These are phyloP conservation scores for Cantharellus cinnabarinus DNA, from an alignment of 768 basidiomycete genomes.

Conservation along the genomic window DNA sequence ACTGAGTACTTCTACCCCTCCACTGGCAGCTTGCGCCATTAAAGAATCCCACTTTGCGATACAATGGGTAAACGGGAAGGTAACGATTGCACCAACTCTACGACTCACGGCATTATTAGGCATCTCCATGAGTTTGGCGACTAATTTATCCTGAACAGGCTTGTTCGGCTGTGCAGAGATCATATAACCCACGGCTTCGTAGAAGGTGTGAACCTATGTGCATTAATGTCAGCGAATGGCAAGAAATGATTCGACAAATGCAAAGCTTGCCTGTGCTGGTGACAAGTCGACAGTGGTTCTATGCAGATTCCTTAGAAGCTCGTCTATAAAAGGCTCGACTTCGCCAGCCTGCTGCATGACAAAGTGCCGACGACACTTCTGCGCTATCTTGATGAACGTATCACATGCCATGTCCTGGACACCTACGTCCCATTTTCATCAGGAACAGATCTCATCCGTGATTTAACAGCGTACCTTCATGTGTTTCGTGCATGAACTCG, in stretches of 20 bases:
- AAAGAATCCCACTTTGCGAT: slow-evolving; percentile 73
- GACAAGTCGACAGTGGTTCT: slow-evolving; percentile 87
- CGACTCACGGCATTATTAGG: slow-evolving; percentile 80
- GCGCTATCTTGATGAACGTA: slow-evolving; percentile 99
- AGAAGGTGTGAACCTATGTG: slow-evolving; percentile 75
- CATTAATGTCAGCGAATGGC: slow-evolving; percentile 7
- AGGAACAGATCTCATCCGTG: background rate
- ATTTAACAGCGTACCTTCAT: slow-evolving; percentile 46
- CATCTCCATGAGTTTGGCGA: slow-evolving; percentile 87
- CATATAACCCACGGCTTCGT: slow-evolving; percentile 98
- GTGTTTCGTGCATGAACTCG: slow-evolving; percentile 99
- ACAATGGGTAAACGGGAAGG: background rate
- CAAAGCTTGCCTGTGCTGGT: slow-evolving; percentile 44
- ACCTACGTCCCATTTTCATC: slow-evolving; percentile 25
- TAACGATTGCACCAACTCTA: background rate
- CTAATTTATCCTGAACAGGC: slow-evolving; percentile 86
- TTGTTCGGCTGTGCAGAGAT: slow-evolving; percentile 98
- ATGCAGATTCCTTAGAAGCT: slow-evolving; percentile 79
- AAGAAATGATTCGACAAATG: background rate
- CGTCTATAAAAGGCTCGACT: slow-evolving; percentile 92
- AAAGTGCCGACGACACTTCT: slow-evolving; percentile 94
- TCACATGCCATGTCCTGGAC: slow-evolving; percentile 99
- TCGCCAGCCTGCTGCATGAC: slow-evolving; percentile 98
- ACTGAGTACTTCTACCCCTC: slow-evolving; percentile 77
- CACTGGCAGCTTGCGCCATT: slow-evolving; percentile 76